Evolutionary conservation across 805 yeast genomes (phyloP).

Genomic region (Debaryomyces maramus): DNA sequence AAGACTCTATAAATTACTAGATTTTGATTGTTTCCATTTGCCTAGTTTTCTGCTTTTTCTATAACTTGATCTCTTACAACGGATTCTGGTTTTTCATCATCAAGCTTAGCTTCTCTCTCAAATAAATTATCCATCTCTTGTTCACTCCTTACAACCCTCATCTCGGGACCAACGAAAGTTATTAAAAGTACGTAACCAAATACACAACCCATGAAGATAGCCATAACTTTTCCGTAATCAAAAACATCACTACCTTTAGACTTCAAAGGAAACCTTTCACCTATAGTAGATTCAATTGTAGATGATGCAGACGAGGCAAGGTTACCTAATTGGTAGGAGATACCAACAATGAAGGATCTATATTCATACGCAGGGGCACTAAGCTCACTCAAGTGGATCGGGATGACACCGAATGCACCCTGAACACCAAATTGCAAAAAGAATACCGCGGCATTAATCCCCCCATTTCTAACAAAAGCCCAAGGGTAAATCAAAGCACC

Average conservation of each 20-base stretch:
- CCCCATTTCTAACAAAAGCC: constrained; percentile 33
- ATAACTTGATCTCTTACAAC: too few relatives aligned
- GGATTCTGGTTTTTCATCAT: too few relatives aligned
- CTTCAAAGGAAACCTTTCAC: constrained; percentile 46
- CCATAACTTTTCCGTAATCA: constrained; percentile 62
- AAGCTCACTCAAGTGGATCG: constrained; percentile 60
- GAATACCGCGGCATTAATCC: constrained; percentile 59
- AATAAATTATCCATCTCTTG: neutral
- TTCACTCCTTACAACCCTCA: constrained; percentile 18
- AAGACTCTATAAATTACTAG: too few relatives aligned
- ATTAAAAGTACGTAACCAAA: constrained; percentile 52
- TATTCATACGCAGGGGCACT: constrained; percentile 55
- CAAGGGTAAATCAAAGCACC: constrained; percentile 45
- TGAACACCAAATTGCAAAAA: constrained; percentile 64
- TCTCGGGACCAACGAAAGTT: constrained; percentile 62
- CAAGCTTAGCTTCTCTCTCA: too few relatives aligned
- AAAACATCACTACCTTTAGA: constrained; percentile 27
- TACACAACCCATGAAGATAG: constrained; percentile 65
- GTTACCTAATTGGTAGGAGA: constrained; percentile 68
- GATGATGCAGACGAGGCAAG: constrained; percentile 65
- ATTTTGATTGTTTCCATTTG: too few relatives aligned
- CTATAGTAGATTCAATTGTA: constrained; percentile 66
- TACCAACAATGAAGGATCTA: constrained; percentile 62
- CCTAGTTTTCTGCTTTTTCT: too few relatives aligned
- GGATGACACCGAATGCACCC: constrained; percentile 71